Evolutionary conservation across 1,139 yeast genomes (phyloP).

Genomic region (Taiozyma sp.): DNA sequence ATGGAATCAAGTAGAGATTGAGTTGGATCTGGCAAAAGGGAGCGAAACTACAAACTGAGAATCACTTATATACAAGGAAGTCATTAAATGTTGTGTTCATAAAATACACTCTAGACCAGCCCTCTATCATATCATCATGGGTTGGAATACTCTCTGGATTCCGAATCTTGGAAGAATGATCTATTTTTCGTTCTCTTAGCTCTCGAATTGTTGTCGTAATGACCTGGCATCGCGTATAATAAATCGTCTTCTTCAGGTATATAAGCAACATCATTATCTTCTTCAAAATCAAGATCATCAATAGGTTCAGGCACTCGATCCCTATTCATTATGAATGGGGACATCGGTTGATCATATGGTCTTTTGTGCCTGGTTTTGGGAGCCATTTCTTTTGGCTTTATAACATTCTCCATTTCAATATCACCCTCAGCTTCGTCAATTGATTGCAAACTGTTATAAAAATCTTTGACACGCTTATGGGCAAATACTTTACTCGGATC

Average conservation of each 20-base stretch:
- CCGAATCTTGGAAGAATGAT: neutral
- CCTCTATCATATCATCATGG: neutral
- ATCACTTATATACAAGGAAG: neutral
- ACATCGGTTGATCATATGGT: neutral
- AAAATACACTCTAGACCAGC: neutral
- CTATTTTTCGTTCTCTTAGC: neutral
- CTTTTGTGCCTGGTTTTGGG: neutral
- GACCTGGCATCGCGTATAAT: neutral
- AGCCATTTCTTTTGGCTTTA: neutral
- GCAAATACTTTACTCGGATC: conserved; percentile 51
- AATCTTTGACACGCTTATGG: conserved; percentile 56
- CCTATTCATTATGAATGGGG: neutral
- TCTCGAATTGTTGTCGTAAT: neutral
- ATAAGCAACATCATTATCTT: neutral
- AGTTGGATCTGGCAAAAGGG: conserved; percentile 24
- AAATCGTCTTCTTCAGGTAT: neutral
- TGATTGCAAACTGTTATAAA: conserved; percentile 41
- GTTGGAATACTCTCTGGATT: neutral
- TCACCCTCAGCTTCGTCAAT: conserved; percentile 16
- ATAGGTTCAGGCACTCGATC: neutral
- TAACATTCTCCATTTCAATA: neutral
- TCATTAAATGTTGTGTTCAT: neutral
- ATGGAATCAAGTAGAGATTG: conserved; percentile 35
- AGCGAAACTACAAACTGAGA: neutral
- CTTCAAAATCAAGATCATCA: neutral